A percentile compares a stretch with the other conserved stretches of the same genome.
Evolutionary conservation across 371 early-diverging fungal genomes (phyloP).

Genomic region (Saksenaea oblongispora): DNA sequence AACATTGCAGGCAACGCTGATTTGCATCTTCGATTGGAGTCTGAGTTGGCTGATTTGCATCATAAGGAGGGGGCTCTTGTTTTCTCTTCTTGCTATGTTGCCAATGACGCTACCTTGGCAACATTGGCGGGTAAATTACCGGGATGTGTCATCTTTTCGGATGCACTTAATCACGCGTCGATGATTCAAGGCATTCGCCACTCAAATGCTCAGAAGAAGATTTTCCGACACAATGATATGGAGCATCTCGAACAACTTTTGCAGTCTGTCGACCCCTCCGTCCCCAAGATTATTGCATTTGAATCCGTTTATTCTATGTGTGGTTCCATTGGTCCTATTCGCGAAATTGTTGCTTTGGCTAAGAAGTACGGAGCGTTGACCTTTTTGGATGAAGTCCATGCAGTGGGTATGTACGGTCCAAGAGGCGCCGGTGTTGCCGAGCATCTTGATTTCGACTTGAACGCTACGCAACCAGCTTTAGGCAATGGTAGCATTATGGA

Average conservation of each 20-base stretch:
- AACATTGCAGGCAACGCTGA: slow-evolving; percentile 98
- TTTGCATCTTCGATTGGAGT: slow-evolving; percentile 91
- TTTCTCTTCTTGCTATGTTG: slow-evolving; percentile 98
- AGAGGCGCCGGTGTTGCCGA: slow-evolving; percentile 97
- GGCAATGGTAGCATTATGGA: slow-evolving; percentile 76
- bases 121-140: slow-evolving; percentile 93
- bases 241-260: slow-evolving; percentile 87
- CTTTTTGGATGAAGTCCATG: slow-evolving; percentile 98
- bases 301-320: slow-evolving; percentile 99
- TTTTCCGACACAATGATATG: slow-evolving; percentile 96
- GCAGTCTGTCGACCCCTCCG: slow-evolving; percentile 72
- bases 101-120: slow-evolving; percentile 95
- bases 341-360: slow-evolving; percentile 90
- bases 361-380: slow-evolving; percentile 98
- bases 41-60: slow-evolving; percentile 91
- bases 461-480: slow-evolving; percentile 52
- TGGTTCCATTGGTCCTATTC: slow-evolving; percentile 95
- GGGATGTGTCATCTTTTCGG: slow-evolving; percentile 93
- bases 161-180: slow-evolving; percentile 95
- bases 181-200: slow-evolving; percentile 99
- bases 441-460: slow-evolving; percentile 83
- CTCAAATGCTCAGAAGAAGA: slow-evolving; percentile 85
- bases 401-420: slow-evolving; percentile 98
- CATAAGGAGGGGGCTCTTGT: slow-evolving; percentile 92
- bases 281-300: slow-evolving; percentile 97